phyloP scores from a whole-genome alignment of 1,284 basidiomycete species.

The Lentinula novae-zelandiae region DNA sequence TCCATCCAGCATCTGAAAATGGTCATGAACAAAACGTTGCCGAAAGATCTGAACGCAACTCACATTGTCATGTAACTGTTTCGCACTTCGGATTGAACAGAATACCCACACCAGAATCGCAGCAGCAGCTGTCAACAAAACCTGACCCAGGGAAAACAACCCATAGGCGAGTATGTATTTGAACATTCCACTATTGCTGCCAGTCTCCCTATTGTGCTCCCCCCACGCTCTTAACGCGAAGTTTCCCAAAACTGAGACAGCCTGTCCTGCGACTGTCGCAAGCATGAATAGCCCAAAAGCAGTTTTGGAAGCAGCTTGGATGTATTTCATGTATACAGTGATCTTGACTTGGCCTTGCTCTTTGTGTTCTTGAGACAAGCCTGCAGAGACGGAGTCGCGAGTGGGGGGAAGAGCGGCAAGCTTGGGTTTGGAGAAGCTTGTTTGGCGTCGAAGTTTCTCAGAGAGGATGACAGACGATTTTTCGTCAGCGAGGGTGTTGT shows the following conservation, averaged over 20 bases:
- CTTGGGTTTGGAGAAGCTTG: conserved; percentile 51
- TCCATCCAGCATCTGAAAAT: conserved; percentile 63
- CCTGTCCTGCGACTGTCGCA: conserved; percentile 52
- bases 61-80: conserved; percentile 73
- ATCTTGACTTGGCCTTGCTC: conserved; percentile 83
- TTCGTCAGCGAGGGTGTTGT: conserved; percentile 20
- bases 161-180: conserved; percentile 63
- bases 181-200: conserved; percentile 57
- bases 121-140: conserved; percentile 48
- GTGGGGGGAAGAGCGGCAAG: conserved; percentile 35
- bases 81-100: conserved; percentile 76
- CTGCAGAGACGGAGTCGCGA: conserved; percentile 37
- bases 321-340: conserved; percentile 76
- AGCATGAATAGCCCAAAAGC: conserved; percentile 72
- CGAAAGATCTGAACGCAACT: conserved; percentile 21
- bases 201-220: conserved; percentile 64
- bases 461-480: conserved; percentile 21
- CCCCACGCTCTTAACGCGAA: conserved; percentile 79
- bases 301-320: conserved; percentile 72
- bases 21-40: conserved; percentile 4
- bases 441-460: conserved; percentile 45
- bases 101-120: conserved; percentile 74
- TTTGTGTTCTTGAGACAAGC: conserved; percentile 70
- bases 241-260: conserved; percentile 55
- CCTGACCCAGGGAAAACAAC: conserved; percentile 50